Base-by-base conservation (phyloP, 192 early-diverging fungal genomes). In the Mycoemilia scoparia region DNA sequence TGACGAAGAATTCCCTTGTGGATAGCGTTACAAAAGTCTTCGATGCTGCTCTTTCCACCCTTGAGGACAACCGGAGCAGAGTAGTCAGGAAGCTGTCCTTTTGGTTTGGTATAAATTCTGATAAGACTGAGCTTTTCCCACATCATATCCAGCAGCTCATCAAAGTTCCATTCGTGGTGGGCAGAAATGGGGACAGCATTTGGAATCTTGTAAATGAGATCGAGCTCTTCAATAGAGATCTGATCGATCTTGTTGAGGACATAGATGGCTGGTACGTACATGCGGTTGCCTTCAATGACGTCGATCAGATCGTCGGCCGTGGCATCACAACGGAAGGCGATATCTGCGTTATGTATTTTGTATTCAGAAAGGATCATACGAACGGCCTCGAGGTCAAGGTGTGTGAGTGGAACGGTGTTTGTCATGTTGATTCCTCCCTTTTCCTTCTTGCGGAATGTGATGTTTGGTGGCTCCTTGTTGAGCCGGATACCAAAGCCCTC, bases 201-300 rank as follows among this genome's bases (percentile, higher is more conserved):
- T 7, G 91, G 91, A 53, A 98, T 92, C 57, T 87, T 87, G 72
- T 91, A 93, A 20, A 98, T 75, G 26, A 92, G 73, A 49, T 91
- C 88, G 25, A 92, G 69, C 56, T 97, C 87, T 58, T 95, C 79
- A 38, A 92, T 87, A 19, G 82, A 85, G 52, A 91, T 92, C 58
- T 87, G 84, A 60, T 88, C 84, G 49, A 98, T 95, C 68, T 98
- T 98, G 80, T 98, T 98, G 32, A 98, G 64, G 12, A 98, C 90
- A 41, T 98, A 98, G 24, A 95, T 61, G 36, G 71, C 72, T 7
- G 93, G 93, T 29, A 97, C 83, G 64, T 97, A 97, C n/a, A 92
- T 76, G 16, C 92, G 57, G 54, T 73, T 74, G 16, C 87, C 91
- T 53, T 97, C 93, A 30, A 97, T 77, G 6, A 97, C 78, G 65